Evolutionary conservation across 345 rosid genomes (phyloP).

Genomic region (Linum trigynum): DNA sequence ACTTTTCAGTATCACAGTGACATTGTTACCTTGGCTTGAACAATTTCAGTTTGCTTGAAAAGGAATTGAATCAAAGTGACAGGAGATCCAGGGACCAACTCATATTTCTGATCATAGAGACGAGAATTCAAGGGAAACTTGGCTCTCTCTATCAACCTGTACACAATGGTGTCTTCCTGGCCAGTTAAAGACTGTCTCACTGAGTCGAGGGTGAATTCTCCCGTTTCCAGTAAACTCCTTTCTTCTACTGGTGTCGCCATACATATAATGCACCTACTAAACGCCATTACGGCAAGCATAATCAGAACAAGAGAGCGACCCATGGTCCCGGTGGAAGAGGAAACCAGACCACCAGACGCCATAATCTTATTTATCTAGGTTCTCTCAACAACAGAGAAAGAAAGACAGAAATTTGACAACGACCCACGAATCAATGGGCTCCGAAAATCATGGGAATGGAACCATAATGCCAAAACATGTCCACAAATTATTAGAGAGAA

Average conservation of each 20-base stretch:
- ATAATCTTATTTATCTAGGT: too few species aligned
- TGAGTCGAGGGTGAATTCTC: slow-evolving; percentile 35
- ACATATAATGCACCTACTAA: not conserved
- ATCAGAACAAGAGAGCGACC: not conserved
- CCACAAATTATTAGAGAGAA: too few species aligned
- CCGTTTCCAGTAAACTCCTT: slow-evolving; percentile 6
- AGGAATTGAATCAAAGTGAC: slow-evolving; percentile 47
- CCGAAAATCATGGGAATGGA: too few species aligned
- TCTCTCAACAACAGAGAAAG: too few species aligned
- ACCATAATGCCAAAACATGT: not conserved
- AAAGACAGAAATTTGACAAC: not conserved
- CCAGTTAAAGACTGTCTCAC: slow-evolving; percentile 59
- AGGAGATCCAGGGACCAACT: slow-evolving; percentile 31
- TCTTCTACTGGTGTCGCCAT: slow-evolving; percentile 27
- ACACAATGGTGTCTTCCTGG: slow-evolving; percentile 77
- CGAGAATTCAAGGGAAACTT: slow-evolving; percentile 45
- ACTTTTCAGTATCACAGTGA: not conserved
- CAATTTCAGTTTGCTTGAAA: slow-evolving; percentile 42
- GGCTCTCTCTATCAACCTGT: slow-evolving; percentile 70
- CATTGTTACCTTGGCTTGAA: slow-evolving; percentile 53
- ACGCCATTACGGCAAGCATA: slow-evolving; percentile 1
- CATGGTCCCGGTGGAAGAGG: not conserved
- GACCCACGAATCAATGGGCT: not conserved
- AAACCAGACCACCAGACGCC: too few species aligned
- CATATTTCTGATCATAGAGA: slow-evolving; percentile 22